Evolutionary conservation across 2,329 filamentous ascomycete genomes (phyloP).

Genomic region (Trichoderma koningii): DNA sequence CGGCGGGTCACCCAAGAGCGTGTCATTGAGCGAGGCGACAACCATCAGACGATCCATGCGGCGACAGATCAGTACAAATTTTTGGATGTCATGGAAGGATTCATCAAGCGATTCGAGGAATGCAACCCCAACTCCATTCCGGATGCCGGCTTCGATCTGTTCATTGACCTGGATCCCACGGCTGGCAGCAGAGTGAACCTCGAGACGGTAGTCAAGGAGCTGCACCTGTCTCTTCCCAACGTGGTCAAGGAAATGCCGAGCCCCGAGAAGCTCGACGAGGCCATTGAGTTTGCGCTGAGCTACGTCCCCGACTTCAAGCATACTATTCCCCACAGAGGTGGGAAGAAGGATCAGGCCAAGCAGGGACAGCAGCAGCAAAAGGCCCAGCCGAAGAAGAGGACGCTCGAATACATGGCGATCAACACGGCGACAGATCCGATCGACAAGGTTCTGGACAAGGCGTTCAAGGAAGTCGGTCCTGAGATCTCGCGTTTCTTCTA

Average conservation of each 20-base stretch:
- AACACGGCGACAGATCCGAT: constrained; percentile 49
- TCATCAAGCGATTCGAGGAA: constrained; percentile 82
- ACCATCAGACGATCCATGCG: constrained; percentile 96
- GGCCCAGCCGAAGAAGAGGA: constrained; percentile 48
- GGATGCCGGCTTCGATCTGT: constrained; percentile 77
- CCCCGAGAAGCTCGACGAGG: constrained; percentile 73
- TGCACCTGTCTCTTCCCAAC: constrained; percentile 77
- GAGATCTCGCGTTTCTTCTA: constrained; percentile 64
- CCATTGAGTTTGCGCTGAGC: constrained; percentile 72
- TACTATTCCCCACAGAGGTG: constrained; percentile 63
- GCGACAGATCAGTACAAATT: constrained; percentile 73
- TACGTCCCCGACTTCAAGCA: constrained; percentile 79
- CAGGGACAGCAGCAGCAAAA: constrained; percentile 35
- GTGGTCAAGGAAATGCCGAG: constrained; percentile 72
- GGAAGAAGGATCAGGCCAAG: constrained; percentile 38
- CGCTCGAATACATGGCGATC: constrained; percentile 60
- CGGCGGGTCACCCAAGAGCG: constrained; percentile 73
- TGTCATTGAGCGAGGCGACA: constrained; percentile 84
- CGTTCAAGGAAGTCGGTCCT: constrained; percentile 61
- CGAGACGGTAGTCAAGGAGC: constrained; percentile 70
- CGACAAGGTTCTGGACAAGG: constrained; percentile 62
- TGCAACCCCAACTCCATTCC: constrained; percentile 67
- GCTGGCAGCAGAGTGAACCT: constrained; percentile 81
- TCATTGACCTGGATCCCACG: constrained; percentile 82
- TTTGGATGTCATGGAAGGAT: constrained; percentile 91